phyloP scores from a whole-genome alignment of 2,329 filamentous ascomycete genomes.

The Beauveria brongniartii region DNA sequence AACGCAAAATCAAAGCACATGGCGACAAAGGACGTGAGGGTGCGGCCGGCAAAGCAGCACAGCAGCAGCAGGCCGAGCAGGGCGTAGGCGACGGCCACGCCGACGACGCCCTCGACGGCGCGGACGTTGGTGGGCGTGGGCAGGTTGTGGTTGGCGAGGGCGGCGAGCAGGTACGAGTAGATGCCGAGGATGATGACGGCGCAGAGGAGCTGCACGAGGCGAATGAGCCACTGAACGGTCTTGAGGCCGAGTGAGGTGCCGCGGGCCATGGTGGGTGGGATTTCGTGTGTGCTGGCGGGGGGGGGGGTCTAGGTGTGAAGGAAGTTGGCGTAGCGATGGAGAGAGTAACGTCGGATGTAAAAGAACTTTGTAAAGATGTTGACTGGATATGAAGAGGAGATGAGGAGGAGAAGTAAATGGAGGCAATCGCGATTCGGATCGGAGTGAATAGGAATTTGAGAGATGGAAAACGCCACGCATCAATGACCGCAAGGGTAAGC shows the following conservation, averaged over 20 bases:
- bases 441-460: background rate
- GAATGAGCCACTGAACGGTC: constrained; percentile 60
- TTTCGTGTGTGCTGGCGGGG: background rate
- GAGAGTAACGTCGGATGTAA: background rate
- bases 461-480: background rate
- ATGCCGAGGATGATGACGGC: constrained; percentile 67
- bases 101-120: constrained; percentile 72
- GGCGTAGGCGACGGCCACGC: constrained; percentile 66
- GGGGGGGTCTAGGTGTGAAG: too few species aligned
- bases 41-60: constrained; percentile 69
- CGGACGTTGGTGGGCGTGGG: constrained; percentile 57
- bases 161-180: constrained; percentile 77
- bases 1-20: constrained; percentile 73
- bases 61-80: constrained; percentile 65
- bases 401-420: background rate
- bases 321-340: background rate
- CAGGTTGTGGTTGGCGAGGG: constrained; percentile 57
- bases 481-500: background rate
- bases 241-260: constrained; percentile 49
- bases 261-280: background rate
- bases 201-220: constrained; percentile 65
- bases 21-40: constrained; percentile 63
- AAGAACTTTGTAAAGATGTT: background rate
- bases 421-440: background rate
- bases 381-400: background rate